Evolutionary conservation across 1,284 basidiomycete species (phyloP), one percentile per base, ranked within the genome.

Genomic region (Sporisorium iseilematis-ciliati): DNA sequence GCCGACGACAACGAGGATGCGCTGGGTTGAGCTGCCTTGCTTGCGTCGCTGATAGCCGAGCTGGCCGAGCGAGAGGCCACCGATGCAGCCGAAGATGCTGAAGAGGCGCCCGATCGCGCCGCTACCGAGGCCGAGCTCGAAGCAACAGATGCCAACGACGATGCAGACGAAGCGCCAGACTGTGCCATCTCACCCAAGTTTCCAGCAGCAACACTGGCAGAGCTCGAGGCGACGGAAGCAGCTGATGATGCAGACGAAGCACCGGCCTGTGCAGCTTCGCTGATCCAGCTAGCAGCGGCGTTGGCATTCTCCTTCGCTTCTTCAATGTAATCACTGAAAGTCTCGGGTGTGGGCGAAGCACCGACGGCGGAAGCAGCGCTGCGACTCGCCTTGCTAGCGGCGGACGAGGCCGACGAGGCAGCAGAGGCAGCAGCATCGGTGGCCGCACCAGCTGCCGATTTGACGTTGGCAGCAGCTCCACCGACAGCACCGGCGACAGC

Each of bases 341-440:
- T 61, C 54, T 77, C 75, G 23, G 72, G 72, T n/a, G 66, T 48
- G 26, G 59, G 51, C 7, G 54, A 58, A 7, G 56, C 70, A 11
- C 70, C 75, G 23, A 58, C 63, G 10, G 61, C 72, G 7, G 67
- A 75, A 7, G 67, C 69, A 4, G 35, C 56, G 7, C 56, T 57
- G 56, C 56, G 56, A n/a, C 56, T 57, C 3, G 12, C 46, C 26
- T 57, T 38, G 25, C 57, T 60, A 4, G 49, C 69, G 7, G 48
- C 48, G 2, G 57, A 67, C 0, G 69, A 72, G 26, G 69, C 69
- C 2, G 50, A 51, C 3, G 63, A 62, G 0, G 62, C 55, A 43
- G 55, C 68, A 20, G 53, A 57, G 21, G 54, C 65, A 40, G 54
- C 65, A 21, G 58, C 49, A 23, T 35, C 50, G 16, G 52, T 33